phyloP scores from a whole-genome alignment of 1,139 yeast species.

The Pichia sp. region DNA sequence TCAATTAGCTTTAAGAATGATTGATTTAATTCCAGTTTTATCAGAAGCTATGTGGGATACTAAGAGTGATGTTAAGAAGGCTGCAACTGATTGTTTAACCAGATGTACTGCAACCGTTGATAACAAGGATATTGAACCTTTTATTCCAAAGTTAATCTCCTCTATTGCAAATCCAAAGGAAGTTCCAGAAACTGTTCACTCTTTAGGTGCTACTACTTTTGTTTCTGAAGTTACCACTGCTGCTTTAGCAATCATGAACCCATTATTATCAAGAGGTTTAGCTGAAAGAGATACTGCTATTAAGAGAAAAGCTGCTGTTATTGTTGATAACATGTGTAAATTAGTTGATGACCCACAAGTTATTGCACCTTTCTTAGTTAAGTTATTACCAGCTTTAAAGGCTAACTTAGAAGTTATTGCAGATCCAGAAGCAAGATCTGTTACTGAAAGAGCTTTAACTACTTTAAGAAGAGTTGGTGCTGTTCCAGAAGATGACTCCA shows the following conservation, averaged over 20 bases:
- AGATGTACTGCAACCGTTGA: constrained; percentile 96
- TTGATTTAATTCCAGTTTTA: constrained; percentile 95
- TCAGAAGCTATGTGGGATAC: constrained; percentile 99
- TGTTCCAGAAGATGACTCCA: constrained; percentile 77
- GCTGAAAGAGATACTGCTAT: constrained; percentile 99
- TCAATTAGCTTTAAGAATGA: constrained; percentile 98
- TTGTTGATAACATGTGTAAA: constrained; percentile 99
- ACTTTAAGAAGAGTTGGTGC: constrained; percentile 99
- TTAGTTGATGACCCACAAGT: constrained; percentile 99
- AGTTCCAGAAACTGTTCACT: constrained; percentile 98
- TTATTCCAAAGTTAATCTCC: constrained; percentile 93
- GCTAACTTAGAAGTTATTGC: constrained; percentile 92
- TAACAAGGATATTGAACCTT: constrained; percentile 99
- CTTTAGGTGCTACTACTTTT: constrained; percentile 98
- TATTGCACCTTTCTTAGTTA: constrained; percentile 97
- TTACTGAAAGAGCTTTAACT: constrained; percentile 92
- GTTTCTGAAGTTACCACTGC: constrained; percentile 99
- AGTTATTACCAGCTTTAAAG: constrained; percentile 93
- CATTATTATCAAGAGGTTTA: constrained; percentile 97
- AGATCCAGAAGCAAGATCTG: constrained; percentile 99
- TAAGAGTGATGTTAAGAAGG: constrained; percentile 94
- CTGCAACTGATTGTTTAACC: constrained; percentile 92
- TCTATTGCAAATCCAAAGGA: constrained; percentile 96
- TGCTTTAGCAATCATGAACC: constrained; percentile 98
- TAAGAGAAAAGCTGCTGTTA: constrained; percentile 99